Conservation (phyloP, 2,329 filamentous ascomycete genomes). For the Fusarium proliferatum region DNA sequence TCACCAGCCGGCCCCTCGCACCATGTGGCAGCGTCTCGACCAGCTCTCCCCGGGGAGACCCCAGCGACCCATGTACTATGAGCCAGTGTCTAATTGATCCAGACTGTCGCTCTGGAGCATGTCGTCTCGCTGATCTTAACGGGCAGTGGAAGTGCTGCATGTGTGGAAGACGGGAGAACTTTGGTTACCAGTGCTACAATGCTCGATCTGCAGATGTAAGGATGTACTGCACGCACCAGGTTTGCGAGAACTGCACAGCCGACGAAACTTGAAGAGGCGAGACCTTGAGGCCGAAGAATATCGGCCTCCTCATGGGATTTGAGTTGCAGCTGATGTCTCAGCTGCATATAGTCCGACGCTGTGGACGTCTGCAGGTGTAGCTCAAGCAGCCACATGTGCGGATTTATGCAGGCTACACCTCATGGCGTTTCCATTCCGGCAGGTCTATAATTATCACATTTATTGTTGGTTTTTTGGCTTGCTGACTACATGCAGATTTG, state of each 20-base stretch:
- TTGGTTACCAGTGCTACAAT: slow-evolving; percentile 58
- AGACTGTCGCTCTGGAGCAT: slow-evolving; percentile 60
- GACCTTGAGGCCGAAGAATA: slow-evolving; percentile 23
- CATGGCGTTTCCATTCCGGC: slow-evolving; percentile 11
- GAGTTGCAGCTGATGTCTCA: slow-evolving; percentile 21
- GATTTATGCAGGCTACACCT: not conserved
- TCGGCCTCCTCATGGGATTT: slow-evolving; percentile 19
- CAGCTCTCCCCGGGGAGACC: slow-evolving; percentile 44
- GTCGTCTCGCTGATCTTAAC: slow-evolving; percentile 60
- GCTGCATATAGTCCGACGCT: slow-evolving; percentile 24
- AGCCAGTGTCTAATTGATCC: slow-evolving; percentile 59
- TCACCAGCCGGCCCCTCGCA: slow-evolving; percentile 41
- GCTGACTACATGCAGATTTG: slow-evolving; percentile 19
- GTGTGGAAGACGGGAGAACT: slow-evolving; percentile 60
- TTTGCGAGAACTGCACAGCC: slow-evolving; percentile 57
- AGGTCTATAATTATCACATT: slow-evolving; percentile 22
- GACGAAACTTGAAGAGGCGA: slow-evolving; percentile 9
- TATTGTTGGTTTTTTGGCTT: not conserved
- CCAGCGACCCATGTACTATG: slow-evolving; percentile 57
- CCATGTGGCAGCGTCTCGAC: slow-evolving; percentile 36
- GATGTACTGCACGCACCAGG: slow-evolving; percentile 61
- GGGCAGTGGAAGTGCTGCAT: slow-evolving; percentile 63
- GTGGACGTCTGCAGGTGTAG: slow-evolving; percentile 18
- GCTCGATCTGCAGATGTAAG: slow-evolving; percentile 58
- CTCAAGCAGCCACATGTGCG: slow-evolving; percentile 11